These are phyloP conservation scores for Phytophthora pistaciae DNA, from an alignment of 352 stramenopile species.

Conservation along the genomic window DNA sequence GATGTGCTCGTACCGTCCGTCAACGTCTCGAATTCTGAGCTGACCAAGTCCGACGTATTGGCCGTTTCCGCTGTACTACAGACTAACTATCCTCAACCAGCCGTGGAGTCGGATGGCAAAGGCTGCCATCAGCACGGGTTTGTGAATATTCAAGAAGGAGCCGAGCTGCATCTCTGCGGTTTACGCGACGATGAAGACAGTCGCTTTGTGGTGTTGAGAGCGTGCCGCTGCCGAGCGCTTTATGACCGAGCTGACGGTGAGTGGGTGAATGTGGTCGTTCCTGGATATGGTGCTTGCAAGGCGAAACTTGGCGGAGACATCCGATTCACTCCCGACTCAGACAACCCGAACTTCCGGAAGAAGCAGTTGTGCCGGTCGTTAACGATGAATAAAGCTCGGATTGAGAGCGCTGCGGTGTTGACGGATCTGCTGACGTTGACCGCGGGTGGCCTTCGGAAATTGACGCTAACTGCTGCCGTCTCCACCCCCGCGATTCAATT, in stretches of 20 bases:
- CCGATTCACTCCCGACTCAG: background rate
- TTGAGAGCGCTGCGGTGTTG: background rate
- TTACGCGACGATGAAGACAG: background rate
- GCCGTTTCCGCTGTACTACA: background rate
- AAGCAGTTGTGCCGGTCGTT: background rate
- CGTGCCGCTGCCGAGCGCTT: background rate
- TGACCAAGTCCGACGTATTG: background rate
- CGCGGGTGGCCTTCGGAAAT: background rate
- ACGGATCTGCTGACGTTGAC: background rate
- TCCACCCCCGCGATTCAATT: too few relatives aligned
- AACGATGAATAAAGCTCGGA: background rate
- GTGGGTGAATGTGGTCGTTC: background rate
- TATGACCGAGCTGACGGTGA: background rate
- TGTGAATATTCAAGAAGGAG: background rate
- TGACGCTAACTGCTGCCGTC: background rate
- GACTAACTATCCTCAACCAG: background rate
- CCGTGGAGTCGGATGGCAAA: background rate
- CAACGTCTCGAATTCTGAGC: background rate
- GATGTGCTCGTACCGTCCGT: background rate
- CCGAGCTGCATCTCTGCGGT: background rate
- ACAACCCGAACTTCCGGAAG: background rate
- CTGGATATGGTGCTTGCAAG: conserved; percentile 2
- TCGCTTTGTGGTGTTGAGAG: background rate
- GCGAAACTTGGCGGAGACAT: background rate
- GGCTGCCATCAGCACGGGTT: background rate